Percentiles rank a stretch among this genome's conserved stretches.
These are phyloP conservation scores for Yamadazyma taylorii DNA, from an alignment of 1,139 yeast species.

Conservation along the genomic window DNA sequence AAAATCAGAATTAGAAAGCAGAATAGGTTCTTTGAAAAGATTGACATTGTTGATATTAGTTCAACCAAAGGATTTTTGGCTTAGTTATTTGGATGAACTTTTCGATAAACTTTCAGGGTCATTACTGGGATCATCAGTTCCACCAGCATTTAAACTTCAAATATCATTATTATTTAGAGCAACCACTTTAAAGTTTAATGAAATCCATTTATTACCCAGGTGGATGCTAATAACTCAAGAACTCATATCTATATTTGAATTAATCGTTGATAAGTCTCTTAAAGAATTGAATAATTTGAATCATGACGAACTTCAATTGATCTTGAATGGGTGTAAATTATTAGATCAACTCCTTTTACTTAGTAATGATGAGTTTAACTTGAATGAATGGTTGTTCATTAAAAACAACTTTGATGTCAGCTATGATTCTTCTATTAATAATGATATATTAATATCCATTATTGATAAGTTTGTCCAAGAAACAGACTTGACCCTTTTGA, in stretches of 20 bases:
- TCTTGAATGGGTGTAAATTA: constrained; percentile 68
- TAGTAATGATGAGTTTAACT: constrained; percentile 75
- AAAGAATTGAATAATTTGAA: constrained; percentile 34
- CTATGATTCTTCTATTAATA: constrained; percentile 5
- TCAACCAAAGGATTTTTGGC: constrained; percentile 58
- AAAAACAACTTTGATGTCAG: constrained; percentile 59
- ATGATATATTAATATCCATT: constrained; percentile 49
- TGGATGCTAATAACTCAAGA: constrained; percentile 73
- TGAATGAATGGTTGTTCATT: constrained; percentile 84
- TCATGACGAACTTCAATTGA: constrained; percentile 40
- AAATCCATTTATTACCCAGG: constrained; percentile 61
- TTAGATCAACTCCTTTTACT: constrained; percentile 71
- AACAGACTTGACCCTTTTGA: constrained; percentile 38
- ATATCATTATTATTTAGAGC: constrained; percentile 62
- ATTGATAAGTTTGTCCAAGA: constrained; percentile 50
- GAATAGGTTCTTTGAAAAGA: constrained; percentile 52
- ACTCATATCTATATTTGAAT: constrained; percentile 53
- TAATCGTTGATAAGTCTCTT: constrained; percentile 28
- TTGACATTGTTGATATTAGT: constrained; percentile 62
- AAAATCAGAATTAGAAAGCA: constrained; percentile 54
- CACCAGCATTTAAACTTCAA: constrained; percentile 41
- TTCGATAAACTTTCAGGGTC: constrained; percentile 51
- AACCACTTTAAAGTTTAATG: constrained; percentile 59
- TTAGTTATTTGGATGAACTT: constrained; percentile 49
- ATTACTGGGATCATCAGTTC: constrained; percentile 30